Evolutionary conservation across 495 filamentous ascomycete species (phyloP), one percentile per base, ranked within the genome.

Genomic region (Penicillium subrubescens): DNA sequence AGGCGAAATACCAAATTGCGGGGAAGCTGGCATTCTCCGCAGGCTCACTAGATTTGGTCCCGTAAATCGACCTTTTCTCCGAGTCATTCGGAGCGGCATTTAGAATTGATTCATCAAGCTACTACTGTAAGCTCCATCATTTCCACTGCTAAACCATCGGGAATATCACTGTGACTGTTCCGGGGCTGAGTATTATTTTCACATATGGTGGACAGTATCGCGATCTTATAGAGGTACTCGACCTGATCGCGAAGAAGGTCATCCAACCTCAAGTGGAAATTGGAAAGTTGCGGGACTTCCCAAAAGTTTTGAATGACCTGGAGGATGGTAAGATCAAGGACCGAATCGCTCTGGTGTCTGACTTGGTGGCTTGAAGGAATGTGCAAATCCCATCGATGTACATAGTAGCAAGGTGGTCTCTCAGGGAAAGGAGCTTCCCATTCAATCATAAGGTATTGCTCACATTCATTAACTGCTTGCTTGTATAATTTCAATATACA

Each of bases 121-220:
- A n/a, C n/a, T n/a, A n/a, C n/a, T n/a, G n/a, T n/a, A n/a, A n/a
- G n/a, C n/a, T n/a, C n/a, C n/a, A n/a, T n/a, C n/a, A n/a, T n/a
- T n/a, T n/a, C n/a, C n/a, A n/a, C n/a, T n/a, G n/a, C n/a, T n/a
- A n/a, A n/a, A n/a, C n/a, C n/a, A n/a, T n/a, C n/a, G n/a, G n/a
- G n/a, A n/a, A n/a, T n/a, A n/a, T n/a, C n/a, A n/a, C n/a, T n/a
- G n/a, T n/a, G n/a, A n/a, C n/a, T n/a, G n/a, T n/a, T n/a, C n/a
- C n/a, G n/a, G n/a, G 71, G 41, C 23, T 73, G 34, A 71, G 65
- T 31, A 65, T 73, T 27, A 67, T 71, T 39, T 39, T 71, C 57
- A 69, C 67, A 17, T 73, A 73, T 51, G 68, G 66, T 25, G 68
- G 71, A 10, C 71, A 67, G 43, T 59, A 69, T 21, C 51, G 25